Evolutionary conservation across 2,329 filamentous ascomycete genomes (phyloP), one percentile per base, ranked within the genome.

Genomic region (Podosphaera aphanis): DNA sequence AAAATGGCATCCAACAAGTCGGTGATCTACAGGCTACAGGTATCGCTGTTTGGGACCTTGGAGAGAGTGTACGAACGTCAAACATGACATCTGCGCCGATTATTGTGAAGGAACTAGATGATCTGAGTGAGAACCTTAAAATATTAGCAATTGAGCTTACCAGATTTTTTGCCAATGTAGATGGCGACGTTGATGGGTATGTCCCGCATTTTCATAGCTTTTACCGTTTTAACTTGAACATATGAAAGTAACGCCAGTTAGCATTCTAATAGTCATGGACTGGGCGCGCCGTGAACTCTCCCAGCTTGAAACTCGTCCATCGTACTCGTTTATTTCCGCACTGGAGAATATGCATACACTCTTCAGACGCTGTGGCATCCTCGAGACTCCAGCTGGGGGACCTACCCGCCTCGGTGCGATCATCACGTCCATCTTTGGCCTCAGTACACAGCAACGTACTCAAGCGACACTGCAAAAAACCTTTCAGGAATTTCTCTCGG

Each of bases 31-130:
- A 93, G 61, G 84, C 90, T 46, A 93, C 86, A 0, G 83, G 85
- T 38, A 79, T 93, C 27, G 88, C 88, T 0, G 85, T 95, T 21
- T 93, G 86, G 83, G 88, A 95, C 59, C 69, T 95, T 5, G 81
- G 84, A 48, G 88, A 94, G 67, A 92, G 80, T 52, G 81, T 94
- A 47, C 75, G 86, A 43, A 76, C 73, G 4, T 86, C 84, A 48
- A 93, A 93, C 59, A 86, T 94, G 81, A 85, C 83, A 13, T 86
- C 83, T 39, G 85, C 82, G 6, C 77, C 79, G 1, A 77, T 84
- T 53, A 93, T 95, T 51, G 84, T 92, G 37, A 70, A 74, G 53
- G 82, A 86, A 56, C 70, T 95, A 2, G 85, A 94, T 59, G 79
- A 80, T 47, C 67, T 94, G 33, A 86, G 82, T 51, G 84, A 93